Conservation (phyloP, 2,329 filamentous ascomycete genomes). For the Colletotrichum nymphaeae region DNA sequence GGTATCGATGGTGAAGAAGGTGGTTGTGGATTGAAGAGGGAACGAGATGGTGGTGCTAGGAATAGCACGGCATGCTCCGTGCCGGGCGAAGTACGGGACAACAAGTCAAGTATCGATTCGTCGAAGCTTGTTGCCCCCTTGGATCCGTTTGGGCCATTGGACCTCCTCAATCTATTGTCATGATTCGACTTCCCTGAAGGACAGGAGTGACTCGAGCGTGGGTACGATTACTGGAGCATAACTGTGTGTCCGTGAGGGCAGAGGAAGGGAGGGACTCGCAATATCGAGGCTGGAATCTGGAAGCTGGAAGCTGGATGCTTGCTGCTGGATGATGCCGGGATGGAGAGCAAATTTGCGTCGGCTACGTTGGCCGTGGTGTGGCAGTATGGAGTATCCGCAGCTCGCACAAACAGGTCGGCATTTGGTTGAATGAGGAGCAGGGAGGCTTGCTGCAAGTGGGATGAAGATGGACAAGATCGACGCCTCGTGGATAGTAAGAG, state of each 20-base stretch:
- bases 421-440: slow-evolving; percentile 19
- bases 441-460: slow-evolving; percentile 25
- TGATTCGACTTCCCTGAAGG: not conserved
- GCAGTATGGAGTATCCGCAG: not conserved
- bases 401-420: slow-evolving; percentile 13
- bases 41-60: slow-evolving; percentile 4
- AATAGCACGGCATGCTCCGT: slow-evolving; percentile 27
- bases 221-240: not conserved
- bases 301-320: not conserved
- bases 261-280: not conserved
- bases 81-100: slow-evolving; percentile 6
- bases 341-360: not conserved
- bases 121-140: not conserved
- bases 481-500: not conserved
- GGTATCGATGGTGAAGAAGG: not conserved
- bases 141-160: not conserved
- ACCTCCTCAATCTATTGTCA: not conserved
- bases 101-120: not conserved
- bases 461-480: slow-evolving; percentile 33
- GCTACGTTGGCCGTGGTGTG: not conserved
- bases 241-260: not conserved
- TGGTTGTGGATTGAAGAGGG: not conserved
- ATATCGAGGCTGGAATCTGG: not conserved
- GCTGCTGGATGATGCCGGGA: not conserved
- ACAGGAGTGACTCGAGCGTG: not conserved